These are phyloP conservation scores for Suhomyces guaymorum DNA, from an alignment of 1,139 yeast genomes.

Conservation along the genomic window DNA sequence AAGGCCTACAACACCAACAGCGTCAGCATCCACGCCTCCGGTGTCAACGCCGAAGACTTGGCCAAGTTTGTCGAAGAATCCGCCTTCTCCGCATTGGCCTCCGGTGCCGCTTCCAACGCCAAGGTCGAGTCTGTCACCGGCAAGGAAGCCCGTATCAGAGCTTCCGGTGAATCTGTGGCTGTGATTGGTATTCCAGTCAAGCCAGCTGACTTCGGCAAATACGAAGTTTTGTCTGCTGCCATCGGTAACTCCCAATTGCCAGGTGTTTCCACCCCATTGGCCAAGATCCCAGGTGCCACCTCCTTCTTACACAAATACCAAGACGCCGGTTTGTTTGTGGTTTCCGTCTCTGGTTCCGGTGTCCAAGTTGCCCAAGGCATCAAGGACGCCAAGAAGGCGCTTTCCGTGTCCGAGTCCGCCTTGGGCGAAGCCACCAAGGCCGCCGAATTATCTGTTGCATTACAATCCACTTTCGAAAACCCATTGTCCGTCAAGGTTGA, in stretches of 20 bases:
- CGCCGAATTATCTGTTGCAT: constrained; percentile 49
- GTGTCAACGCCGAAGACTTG: constrained; percentile 74
- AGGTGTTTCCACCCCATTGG: constrained; percentile 47
- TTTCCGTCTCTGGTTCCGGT: constrained; percentile 61
- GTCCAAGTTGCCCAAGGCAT: constrained; percentile 65
- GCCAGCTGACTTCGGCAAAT: constrained; percentile 63
- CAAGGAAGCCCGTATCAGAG: constrained; percentile 73
- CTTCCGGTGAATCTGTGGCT: constrained; percentile 67
- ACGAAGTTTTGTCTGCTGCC: constrained; percentile 72
- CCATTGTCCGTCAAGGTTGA: constrained; percentile 49
- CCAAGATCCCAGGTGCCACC: constrained; percentile 55
- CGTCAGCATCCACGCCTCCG: constrained; percentile 70
- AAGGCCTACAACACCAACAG: constrained; percentile 70
- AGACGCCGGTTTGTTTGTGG: constrained; percentile 81
- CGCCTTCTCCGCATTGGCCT: constrained; percentile 62
- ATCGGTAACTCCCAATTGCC: constrained; percentile 65
- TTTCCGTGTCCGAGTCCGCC: constrained; percentile 38
- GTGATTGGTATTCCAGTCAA: constrained; percentile 80
- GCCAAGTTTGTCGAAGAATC: constrained; percentile 65
- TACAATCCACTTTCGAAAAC: constrained; percentile 50
- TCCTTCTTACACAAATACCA: constrained; percentile 67
- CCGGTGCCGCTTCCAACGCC: constrained; percentile 51
- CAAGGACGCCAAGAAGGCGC: constrained; percentile 61
- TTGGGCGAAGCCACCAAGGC: constrained; percentile 45
- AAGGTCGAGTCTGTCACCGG: constrained; percentile 57